Base-by-base conservation (phyloP, 140 eudicot species). In the Flaveria floridana region DNA sequence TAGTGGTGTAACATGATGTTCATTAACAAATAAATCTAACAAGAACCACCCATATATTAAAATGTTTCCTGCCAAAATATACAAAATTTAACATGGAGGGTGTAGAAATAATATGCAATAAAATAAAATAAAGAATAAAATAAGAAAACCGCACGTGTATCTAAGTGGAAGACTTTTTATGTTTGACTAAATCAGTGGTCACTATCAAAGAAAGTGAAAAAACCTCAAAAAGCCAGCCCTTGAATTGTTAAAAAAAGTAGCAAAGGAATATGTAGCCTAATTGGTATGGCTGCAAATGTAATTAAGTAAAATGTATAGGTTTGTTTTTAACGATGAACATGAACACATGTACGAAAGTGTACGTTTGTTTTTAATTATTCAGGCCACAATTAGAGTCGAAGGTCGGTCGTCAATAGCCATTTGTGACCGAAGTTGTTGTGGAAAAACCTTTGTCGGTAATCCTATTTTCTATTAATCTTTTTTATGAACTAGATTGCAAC, bases 161-260 rank as follows among this genome's bases (percentile, higher is more conserved):
- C 16, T 6, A 77, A 77, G 71, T 77, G 53, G 76, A 61, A 62
- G 48, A 69, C 34, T 52, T 76, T 66, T 19, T 72, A 71, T 58
- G 62, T 72, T 78, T 78, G 82, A 72, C 78, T 42, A 42, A 59
- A 71, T 63, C 68, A 78, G 68, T 72, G 78, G 82, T 78, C 74
- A 78, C 74, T 52, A 41, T 78, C 72, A 70, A 77, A 16, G 75
- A 75, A 76, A 59, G 70, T 56, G 50, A 58, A 58, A 61, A 46
- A 44, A 69, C 48, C 18, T 53, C 59, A 9, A 28, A 23, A 48
- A 34, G 72, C 23, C 76, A 58, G 56, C 26, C 65, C 51, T 28
- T 78, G 72, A 78, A 71, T 78, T 70, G 37, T 44, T n/a, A 44
- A 57, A 46, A 34, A 58, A 57, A 68, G 39, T 23, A 1, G 2